Percentiles rank a stretch among this genome's conserved stretches.
Evolutionary conservation across 2,329 filamentous ascomycete species (phyloP).

Genomic region (Penicillium digitatum): DNA sequence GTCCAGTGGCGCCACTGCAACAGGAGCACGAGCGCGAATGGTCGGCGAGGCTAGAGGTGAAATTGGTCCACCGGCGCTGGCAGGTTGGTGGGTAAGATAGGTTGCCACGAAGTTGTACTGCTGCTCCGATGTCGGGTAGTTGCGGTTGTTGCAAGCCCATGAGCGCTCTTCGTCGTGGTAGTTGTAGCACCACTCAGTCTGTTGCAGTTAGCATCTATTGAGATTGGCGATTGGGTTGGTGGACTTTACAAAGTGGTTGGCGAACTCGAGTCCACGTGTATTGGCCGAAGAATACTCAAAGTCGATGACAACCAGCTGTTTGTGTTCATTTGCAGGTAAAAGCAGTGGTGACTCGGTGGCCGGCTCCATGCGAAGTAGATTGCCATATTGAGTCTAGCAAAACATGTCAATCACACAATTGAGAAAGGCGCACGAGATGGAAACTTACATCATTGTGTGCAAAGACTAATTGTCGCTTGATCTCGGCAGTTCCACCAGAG

Average conservation of each 20-base stretch:
- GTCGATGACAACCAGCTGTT: conserved; percentile 94
- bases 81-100: conserved; percentile 77
- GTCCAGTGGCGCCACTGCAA: conserved; percentile 65
- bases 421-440: not conserved
- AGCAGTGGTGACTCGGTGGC: conserved; percentile 74
- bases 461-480: conserved; percentile 78
- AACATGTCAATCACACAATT: conserved; percentile 21
- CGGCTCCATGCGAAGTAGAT: conserved; percentile 77
- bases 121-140: conserved; percentile 75
- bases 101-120: conserved; percentile 80
- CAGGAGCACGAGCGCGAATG: conserved; percentile 51
- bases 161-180: conserved; percentile 71
- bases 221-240: not conserved
- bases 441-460: conserved; percentile 88
- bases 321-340: conserved; percentile 87
- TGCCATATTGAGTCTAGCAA: conserved; percentile 91
- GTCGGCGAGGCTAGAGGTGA: conserved; percentile 30
- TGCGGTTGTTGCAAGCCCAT: conserved; percentile 62
- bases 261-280: conserved; percentile 80
- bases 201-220: conserved; percentile 12
- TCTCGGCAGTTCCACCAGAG: conserved; percentile 63
- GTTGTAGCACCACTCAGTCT: conserved; percentile 95
- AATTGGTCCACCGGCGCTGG: conserved; percentile 31
- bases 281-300: conserved; percentile 97
- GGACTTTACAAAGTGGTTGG: conserved; percentile 79